A percentile compares a stretch with the other conserved stretches of the same genome.
These are phyloP conservation scores for Fomitiporia mediterranea DNA, from an alignment of 1,284 basidiomycete genomes.

Conservation along the genomic window DNA sequence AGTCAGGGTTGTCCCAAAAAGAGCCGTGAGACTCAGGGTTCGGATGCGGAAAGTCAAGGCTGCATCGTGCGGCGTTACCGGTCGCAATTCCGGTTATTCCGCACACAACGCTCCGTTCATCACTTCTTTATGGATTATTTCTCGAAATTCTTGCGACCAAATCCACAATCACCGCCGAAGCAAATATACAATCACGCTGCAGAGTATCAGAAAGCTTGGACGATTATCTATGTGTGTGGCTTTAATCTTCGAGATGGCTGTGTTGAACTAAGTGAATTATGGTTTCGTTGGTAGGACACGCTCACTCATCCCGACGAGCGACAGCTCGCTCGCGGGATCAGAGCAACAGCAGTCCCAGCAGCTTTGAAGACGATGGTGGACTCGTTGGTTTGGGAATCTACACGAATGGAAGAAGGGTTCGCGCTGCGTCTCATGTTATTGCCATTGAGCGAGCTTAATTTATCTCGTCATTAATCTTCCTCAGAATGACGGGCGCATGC, in stretches of 20 bases:
- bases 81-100: too few relatives aligned
- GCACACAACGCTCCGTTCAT: too few relatives aligned
- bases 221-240: slow-evolving; percentile 54
- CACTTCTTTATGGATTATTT: slow-evolving; percentile 72
- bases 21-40: too few relatives aligned
- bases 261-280: slow-evolving; percentile 6
- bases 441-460: neutral
- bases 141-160: slow-evolving; percentile 67
- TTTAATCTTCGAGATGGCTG: slow-evolving; percentile 4
- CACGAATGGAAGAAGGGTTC: slow-evolving; percentile 79
- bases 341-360: slow-evolving; percentile 74
- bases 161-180: slow-evolving; percentile 47
- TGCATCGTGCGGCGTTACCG: too few relatives aligned
- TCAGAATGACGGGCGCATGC: slow-evolving; percentile 78
- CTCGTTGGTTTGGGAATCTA: slow-evolving; percentile 82
- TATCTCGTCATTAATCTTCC: slow-evolving; percentile 7
- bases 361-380: slow-evolving; percentile 83
- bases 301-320: slow-evolving; percentile 78
- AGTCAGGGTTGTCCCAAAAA: too few relatives aligned
- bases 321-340: slow-evolving; percentile 76
- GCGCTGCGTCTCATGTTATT: slow-evolving; percentile 29
- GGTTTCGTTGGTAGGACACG: slow-evolving; percentile 49
- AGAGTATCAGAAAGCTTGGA: slow-evolving; percentile 74
- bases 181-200: slow-evolving; percentile 55
- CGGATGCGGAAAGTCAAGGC: too few relatives aligned